A percentile compares a stretch with the other conserved stretches of the same genome.
These are phyloP conservation scores for Geranium incanum DNA, from an alignment of 441 rosid genomes.

Conservation along the genomic window DNA sequence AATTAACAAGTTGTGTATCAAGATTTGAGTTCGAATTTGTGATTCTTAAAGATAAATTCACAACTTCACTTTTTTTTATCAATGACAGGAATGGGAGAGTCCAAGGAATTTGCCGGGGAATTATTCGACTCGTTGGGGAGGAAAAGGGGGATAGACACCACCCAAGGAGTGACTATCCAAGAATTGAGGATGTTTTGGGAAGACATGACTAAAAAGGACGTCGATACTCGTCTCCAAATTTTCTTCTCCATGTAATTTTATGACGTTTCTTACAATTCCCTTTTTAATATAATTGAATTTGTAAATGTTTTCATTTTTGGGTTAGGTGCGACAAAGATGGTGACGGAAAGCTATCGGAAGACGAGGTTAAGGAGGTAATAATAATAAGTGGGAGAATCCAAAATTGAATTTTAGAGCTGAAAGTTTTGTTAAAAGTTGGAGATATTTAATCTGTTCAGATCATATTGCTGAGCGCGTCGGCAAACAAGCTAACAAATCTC, in stretches of 20 bases:
- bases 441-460: constrained; percentile 26
- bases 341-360: constrained; percentile 70
- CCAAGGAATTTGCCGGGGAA: constrained; percentile 72
- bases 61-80: no score
- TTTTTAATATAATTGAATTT: background rate
- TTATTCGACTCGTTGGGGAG: constrained; percentile 66
- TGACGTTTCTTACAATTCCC: no score
- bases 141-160: constrained; percentile 39
- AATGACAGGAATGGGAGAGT: constrained; percentile 90
- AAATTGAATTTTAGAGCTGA: background rate
- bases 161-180: constrained; percentile 53
- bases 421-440: background rate
- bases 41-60: no score
- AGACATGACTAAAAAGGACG: constrained; percentile 65
- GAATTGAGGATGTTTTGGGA: constrained; percentile 70
- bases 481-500: constrained; percentile 69
- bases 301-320: background rate
- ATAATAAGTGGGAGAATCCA: no score
- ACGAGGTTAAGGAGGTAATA: constrained; percentile 70
- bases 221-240: constrained; percentile 77
- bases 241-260: constrained; percentile 76
- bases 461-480: constrained; percentile 74
- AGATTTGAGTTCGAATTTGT: no score
- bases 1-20: no score
- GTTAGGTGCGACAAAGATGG: constrained; percentile 88